Evolutionary conservation across 768 basidiomycete species (phyloP).

Genomic region (Suillus alpinus): DNA sequence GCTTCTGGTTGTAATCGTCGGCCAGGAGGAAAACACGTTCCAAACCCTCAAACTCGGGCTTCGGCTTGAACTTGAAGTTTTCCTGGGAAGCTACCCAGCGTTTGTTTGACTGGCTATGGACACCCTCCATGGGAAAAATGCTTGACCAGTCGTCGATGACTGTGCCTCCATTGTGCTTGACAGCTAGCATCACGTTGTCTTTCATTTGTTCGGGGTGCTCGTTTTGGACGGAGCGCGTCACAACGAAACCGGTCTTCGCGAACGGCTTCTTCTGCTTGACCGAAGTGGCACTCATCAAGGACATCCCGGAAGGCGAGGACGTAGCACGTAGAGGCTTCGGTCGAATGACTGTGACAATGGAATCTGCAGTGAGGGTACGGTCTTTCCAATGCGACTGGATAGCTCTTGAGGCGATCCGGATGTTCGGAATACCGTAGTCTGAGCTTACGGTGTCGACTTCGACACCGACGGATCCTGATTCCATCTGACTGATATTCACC

Average conservation of each 20-base stretch:
- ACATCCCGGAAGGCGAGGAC: slow-evolving; percentile 49
- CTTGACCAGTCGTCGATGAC: slow-evolving; percentile 63
- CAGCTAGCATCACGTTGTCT: slow-evolving; percentile 38
- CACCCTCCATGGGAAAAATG: slow-evolving; percentile 56
- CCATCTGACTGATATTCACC: slow-evolving; percentile 29
- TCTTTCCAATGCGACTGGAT: slow-evolving; percentile 53
- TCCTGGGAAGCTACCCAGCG: slow-evolving; percentile 51
- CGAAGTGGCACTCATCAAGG: slow-evolving; percentile 37
- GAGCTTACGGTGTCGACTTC: slow-evolving; percentile 29
- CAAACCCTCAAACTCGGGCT: slow-evolving; percentile 31
- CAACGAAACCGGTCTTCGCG: slow-evolving; percentile 53
- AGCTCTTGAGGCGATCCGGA: slow-evolving; percentile 52
- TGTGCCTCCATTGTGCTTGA: slow-evolving; percentile 51
- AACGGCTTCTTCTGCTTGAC: slow-evolving; percentile 37
- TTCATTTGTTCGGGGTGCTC: slow-evolving; percentile 39
- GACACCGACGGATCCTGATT: slow-evolving; percentile 34
- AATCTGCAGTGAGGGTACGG: slow-evolving; percentile 41
- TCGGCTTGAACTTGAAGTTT: slow-evolving; percentile 44
- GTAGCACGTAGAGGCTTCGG: slow-evolving; percentile 34
- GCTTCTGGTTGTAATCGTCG: slow-evolving; percentile 63
- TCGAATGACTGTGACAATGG: slow-evolving; percentile 41
- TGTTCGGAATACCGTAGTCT: slow-evolving; percentile 33
- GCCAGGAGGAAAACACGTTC: slow-evolving; percentile 64
- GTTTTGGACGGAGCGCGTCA: slow-evolving; percentile 46
- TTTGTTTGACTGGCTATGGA: slow-evolving; percentile 38